Evolutionary conservation across 2,329 filamentous ascomycete species (phyloP), one percentile per base, ranked within the genome.

Genomic region (Fusarium denticulatum): DNA sequence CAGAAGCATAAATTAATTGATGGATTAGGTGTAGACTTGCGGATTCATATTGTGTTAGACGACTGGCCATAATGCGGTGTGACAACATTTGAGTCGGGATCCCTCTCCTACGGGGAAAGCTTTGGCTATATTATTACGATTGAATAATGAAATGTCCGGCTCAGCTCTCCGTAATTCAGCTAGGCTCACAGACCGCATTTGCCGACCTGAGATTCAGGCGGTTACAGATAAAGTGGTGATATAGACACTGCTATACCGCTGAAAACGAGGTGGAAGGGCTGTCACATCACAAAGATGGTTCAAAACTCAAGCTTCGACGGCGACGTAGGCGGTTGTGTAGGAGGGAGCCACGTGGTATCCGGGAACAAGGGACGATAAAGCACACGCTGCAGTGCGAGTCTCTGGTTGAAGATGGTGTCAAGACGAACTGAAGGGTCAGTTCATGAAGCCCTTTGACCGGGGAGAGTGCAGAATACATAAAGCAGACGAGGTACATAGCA

Each of bases 311-410:
- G 52, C 56, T 53, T 71, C 20, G 50, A 70, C 39, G 30, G 37
- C 37, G 49, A 37, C 43, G n/a, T 40, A 39, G 30, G 47, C 52
- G 46, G 62, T 39, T 53, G 45, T 26, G 34, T 45, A 40, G 37
- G 46, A 55, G 26, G 28, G 52, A 64, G 50, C 68, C 71, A 73
- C 71, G 71, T 73, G 71, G 71, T 74, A 60, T 47, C 66, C 59
- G 55, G 67, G 71, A 74, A 71, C 71, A 72, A 71, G 71, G 71
- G 49, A 72, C 58, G 42, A 64, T 47, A 46, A 45, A 64, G 40
- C 32, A 67, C 37, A 67, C 32, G 36, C 40, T 63, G 49, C 43
- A 70, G 30, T 36, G 49, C 46, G 53, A 60, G 28, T 53, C 40
- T 52, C 18, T 22, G 39, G n/a, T 16, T 34, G 18, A 63, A 60